Base-by-base conservation (phyloP, 768 basidiomycete species). In the Trametes cubensis region DNA sequence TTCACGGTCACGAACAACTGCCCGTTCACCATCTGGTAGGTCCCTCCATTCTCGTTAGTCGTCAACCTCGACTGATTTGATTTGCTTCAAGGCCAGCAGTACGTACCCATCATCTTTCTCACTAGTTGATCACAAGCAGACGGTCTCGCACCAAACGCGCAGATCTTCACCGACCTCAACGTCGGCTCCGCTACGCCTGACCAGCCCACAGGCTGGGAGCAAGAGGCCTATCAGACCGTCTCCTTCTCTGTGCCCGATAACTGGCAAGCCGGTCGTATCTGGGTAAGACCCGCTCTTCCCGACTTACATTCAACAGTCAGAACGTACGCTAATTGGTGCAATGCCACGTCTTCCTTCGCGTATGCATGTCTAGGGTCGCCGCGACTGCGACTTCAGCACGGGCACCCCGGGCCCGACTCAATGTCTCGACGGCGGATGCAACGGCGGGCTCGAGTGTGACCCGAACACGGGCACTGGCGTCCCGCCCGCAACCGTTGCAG, bases 1-100 rank as follows among this genome's bases (percentile, higher is more conserved):
- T 75, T 80, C 65, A 78, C 75, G 2, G 77, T 79, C 38, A 69
- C 68, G 68, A 80, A 80, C 62, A 70, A 62, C 44, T 79, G 78
- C 65, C 72, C 75, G 1, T 80, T 77, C 68, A 79, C 78, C 11
- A 73, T 79, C 39, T 79, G 78, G 78, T 77, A 49, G 17, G 69
- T 61, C 39, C 21, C 10, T 10, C 6, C 4, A 6, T 1, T 20
- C 45, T 23, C 14, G 3, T 6, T 4, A 15, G 17, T 38, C 17
- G 3, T 8, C 30, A 10, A 14, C 28, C 28, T 18, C 17, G 30
- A 30, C 28, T 30, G 28, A 30, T 8, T 30, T 30, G 8, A 8
- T 10, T 17, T 21, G 3, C 18, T 26, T 21, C 21, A 28, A 58
- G 57, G 57, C 57, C 57, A 2, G 57, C 48, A 14, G 56, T 58